phyloP scores from a whole-genome alignment of 106 monocot genomes.

The Phalaenopsis equestris region DNA sequence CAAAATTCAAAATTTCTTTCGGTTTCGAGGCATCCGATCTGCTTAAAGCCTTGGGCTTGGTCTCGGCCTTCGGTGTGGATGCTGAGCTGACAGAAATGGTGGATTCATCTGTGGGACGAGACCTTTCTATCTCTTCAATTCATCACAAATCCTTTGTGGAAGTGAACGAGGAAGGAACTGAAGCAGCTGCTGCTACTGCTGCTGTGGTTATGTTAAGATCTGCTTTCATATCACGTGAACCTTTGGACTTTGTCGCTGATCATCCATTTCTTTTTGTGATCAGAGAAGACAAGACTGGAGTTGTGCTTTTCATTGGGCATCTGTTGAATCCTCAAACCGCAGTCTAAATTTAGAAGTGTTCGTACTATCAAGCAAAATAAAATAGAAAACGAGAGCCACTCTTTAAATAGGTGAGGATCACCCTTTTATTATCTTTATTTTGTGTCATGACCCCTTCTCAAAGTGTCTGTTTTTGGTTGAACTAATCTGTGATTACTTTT shows the following conservation, averaged over 20 bases:
- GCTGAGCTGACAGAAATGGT: conserved; percentile 43
- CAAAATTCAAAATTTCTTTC: conserved; percentile 69
- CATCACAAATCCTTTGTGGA: conserved; percentile 65
- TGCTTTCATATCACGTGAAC: not conserved
- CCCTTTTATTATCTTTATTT: not conserved
- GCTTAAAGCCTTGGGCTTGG: conserved; percentile 42
- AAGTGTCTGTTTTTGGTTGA: not conserved
- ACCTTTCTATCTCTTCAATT: conserved; percentile 39
- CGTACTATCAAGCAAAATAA: no score
- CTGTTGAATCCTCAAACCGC: conserved; percentile 37
- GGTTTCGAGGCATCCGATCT: conserved; percentile 57
- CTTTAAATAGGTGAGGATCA: not conserved
- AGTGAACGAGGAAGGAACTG: conserved; percentile 84
- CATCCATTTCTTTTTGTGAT: conserved; percentile 42
- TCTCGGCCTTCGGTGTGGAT: conserved; percentile 25
- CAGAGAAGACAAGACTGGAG: conserved; percentile 37
- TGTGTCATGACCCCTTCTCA: not conserved
- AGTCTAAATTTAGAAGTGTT: not conserved
- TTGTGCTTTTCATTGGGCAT: conserved; percentile 45
- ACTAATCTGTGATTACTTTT: not conserved
- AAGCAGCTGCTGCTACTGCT: conserved; percentile 62
- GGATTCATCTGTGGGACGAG: conserved; percentile 17
- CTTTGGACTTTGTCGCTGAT: conserved; percentile 41
- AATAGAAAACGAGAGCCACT: no score
- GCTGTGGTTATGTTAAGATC: conserved; percentile 29